Base-by-base conservation (phyloP, 257 asterid species). In the Rhazya stricta region DNA sequence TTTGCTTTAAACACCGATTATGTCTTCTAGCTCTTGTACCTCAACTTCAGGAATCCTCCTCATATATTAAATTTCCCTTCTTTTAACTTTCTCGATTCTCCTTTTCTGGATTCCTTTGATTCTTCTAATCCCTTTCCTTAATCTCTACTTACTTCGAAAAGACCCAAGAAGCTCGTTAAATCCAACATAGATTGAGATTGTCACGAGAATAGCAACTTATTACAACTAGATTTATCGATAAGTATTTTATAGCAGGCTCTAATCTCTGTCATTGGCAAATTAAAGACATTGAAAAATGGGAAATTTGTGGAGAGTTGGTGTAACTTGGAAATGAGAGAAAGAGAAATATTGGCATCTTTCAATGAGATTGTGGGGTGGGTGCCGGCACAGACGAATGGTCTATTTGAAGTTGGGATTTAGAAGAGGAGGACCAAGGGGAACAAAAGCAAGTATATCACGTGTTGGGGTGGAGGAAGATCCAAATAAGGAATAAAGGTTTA, bases 11-110 rank as follows among this genome's bases (percentile, higher is more conserved):
- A 65, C 62, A 67, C 45, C 54, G 48, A 32, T 32, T 68, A 77
- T 84, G 96, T 87, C 92, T 30, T 83, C 30, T 89, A 82, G 88
- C 81, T 74, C 74, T 72, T 84, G 90, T 85, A 81, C 77, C 82
- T 85, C 67, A 76, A 73, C 42, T 70, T 82, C 25, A 73, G 82
- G 88, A 84, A 85, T 85, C 85, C 56, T 79, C 84, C 84, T 87
- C 67, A 85, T 7, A 83, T 85, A 80, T 81, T 82, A 83, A 76
- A 82, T 62, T 29, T 81, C 63, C 16, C 60, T 4, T 37, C 18
- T 81, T 84, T 83, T 75, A 83, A 85, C 76, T 78, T 74, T 86
- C 85, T 57, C 72, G 80, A 62, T 85, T 90, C 86, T 78, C 84
- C 82, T 36, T 84, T 66, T 83, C 70, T 83, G 90, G 67, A 76